phyloP scores from a whole-genome alignment of 805 yeast genomes.

The Kluyveromyces aestuarii region DNA sequence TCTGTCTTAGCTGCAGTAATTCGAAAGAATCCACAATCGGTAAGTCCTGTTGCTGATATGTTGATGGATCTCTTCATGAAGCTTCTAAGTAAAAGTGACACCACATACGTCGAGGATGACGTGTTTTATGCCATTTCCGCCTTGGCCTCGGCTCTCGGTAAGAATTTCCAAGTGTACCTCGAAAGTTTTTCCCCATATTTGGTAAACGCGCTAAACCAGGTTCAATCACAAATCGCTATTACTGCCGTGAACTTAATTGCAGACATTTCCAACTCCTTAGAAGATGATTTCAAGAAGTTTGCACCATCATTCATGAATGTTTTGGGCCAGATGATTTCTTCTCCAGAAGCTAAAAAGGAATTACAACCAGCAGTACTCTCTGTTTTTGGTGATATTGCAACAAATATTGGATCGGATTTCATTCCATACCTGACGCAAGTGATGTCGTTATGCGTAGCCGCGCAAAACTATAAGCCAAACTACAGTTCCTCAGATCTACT shows the following conservation, averaged over 20 bases:
- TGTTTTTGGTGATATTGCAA: conserved; percentile 92
- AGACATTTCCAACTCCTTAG: conserved; percentile 85
- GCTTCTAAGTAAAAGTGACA: conserved; percentile 53
- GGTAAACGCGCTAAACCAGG: conserved; percentile 67
- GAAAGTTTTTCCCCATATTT: conserved; percentile 76
- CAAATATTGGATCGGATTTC: conserved; percentile 73
- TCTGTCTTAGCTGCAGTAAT: conserved; percentile 75
- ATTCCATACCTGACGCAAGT: conserved; percentile 70
- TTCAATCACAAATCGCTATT: conserved; percentile 73
- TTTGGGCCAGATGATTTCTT: conserved; percentile 64
- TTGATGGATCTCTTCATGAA: conserved; percentile 78
- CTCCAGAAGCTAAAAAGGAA: conserved; percentile 62
- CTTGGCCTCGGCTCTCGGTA: conserved; percentile 72
- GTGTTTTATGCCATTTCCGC: conserved; percentile 87
- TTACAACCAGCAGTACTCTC: conserved; percentile 82
- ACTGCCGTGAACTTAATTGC: conserved; percentile 95
- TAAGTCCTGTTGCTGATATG: conserved; percentile 62
- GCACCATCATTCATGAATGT: conserved; percentile 76
- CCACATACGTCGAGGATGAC: conserved; percentile 81
- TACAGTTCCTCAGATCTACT: conserved; percentile 64
- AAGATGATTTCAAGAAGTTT: conserved; percentile 61
- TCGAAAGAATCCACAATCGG: conserved; percentile 66
- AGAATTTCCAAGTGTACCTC: conserved; percentile 65
- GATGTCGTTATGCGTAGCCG: conserved; percentile 64
- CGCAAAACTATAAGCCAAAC: conserved; percentile 53